Conservation (phyloP, 164 flowering plant genomes). For the Liriodendron chinense region DNA sequence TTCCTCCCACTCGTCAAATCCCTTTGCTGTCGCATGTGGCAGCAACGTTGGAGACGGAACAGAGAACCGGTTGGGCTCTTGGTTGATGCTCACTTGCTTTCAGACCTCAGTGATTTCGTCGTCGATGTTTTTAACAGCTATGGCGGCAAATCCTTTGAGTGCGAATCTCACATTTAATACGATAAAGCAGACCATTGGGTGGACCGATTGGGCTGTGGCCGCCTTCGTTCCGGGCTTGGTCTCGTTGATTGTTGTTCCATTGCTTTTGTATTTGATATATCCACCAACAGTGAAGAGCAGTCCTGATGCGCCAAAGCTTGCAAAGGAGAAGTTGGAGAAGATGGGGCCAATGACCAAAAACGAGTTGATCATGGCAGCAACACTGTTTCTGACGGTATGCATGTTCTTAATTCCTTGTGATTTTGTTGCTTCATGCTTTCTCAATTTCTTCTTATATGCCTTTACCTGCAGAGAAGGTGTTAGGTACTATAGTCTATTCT, state of each 20-base stretch:
- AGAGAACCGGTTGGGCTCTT: slow-evolving; percentile 65
- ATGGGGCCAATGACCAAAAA: slow-evolving; percentile 91
- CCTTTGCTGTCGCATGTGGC: slow-evolving; percentile 80
- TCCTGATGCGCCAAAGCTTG: slow-evolving; percentile 91
- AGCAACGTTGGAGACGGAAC: slow-evolving; percentile 89
- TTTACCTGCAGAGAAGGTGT: background rate
- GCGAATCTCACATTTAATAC: slow-evolving; percentile 64
- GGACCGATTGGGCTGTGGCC: slow-evolving; percentile 94
- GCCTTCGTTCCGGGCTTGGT: slow-evolving; percentile 88
- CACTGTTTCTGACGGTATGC: slow-evolving; percentile 84
- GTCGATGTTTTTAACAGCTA: slow-evolving; percentile 86
- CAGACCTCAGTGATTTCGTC: slow-evolving; percentile 89
- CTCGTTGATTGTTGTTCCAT: slow-evolving; percentile 74
- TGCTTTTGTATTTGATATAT: slow-evolving; percentile 69
- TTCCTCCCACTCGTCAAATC: slow-evolving; percentile 82
- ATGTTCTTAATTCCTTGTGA: background rate
- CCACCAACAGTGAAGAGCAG: slow-evolving; percentile 84
- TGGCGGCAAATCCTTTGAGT: slow-evolving; percentile 94
- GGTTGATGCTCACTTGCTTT: slow-evolving; percentile 92
- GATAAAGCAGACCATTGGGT: slow-evolving; percentile 66
- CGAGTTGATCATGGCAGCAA: slow-evolving; percentile 79
- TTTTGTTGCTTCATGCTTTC: slow-evolving; percentile 1
- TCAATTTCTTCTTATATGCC: background rate
- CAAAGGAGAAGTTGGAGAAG: slow-evolving; percentile 74
- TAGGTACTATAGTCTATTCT: background rate